A percentile compares a stretch with the other conserved stretches of the same genome.
Conservation (phyloP, 2,329 filamentous ascomycete genomes). For the Penicillium sp. region DNA sequence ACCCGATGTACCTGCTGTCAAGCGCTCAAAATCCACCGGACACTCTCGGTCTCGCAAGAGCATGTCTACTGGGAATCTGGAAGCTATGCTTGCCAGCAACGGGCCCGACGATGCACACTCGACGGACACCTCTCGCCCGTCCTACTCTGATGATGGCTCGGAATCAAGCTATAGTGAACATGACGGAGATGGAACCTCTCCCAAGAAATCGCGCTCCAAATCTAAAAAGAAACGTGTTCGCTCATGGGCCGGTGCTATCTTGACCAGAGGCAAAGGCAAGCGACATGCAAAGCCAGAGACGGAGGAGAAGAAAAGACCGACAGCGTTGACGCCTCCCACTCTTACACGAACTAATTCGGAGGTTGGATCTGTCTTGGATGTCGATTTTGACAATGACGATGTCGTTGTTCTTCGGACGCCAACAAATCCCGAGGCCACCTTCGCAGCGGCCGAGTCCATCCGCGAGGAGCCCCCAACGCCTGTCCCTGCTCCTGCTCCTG, state of each 20-base stretch:
- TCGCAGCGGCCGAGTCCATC: slow-evolving; percentile 17
- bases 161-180: slow-evolving; percentile 29
- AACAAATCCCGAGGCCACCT: slow-evolving; percentile 34
- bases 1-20: slow-evolving; percentile 23
- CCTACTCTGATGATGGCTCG: slow-evolving; percentile 31
- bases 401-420: slow-evolving; percentile 46
- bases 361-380: slow-evolving; percentile 41
- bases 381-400: slow-evolving; percentile 49
- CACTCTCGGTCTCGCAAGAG: slow-evolving; percentile 32
- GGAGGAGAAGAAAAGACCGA: slow-evolving; percentile 23
- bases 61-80: slow-evolving; percentile 27
- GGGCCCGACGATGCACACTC: slow-evolving; percentile 21
- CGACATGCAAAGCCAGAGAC: slow-evolving; percentile 43
- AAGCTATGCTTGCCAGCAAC: slow-evolving; percentile 21
- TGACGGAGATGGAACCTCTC: slow-evolving; percentile 21
- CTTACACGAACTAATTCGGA: slow-evolving; percentile 41
- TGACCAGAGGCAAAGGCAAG: slow-evolving; percentile 44
- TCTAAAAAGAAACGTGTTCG: slow-evolving; percentile 67
- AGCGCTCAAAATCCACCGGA: slow-evolving; percentile 42
- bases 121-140: slow-evolving; percentile 23
- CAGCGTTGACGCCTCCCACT: slow-evolving; percentile 42
- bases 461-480: slow-evolving; percentile 15
- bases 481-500: slow-evolving; percentile 17
- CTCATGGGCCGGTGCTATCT: slow-evolving; percentile 52
- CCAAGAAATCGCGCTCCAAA: slow-evolving; percentile 34